Evolutionary conservation across 352 stramenopile species (phyloP).

Genomic region (Phytopythium montanum): DNA sequence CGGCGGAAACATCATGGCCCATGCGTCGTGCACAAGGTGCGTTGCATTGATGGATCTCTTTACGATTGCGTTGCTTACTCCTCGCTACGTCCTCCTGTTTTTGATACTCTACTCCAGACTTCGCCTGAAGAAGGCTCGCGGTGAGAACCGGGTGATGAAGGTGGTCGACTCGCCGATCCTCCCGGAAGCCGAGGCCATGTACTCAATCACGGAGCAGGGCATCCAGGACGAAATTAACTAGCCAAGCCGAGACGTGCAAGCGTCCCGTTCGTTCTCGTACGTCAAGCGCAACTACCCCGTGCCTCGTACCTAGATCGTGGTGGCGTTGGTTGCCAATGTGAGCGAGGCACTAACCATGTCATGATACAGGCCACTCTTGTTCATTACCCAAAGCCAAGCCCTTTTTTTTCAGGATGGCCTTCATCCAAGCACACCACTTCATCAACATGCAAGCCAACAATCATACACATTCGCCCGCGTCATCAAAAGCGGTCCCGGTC

Average conservation of each 20-base stretch:
- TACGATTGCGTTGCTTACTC: not conserved
- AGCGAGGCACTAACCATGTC: not conserved
- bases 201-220: slow-evolving; percentile 95
- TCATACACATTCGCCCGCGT: too few species aligned
- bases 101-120: slow-evolving; percentile 48
- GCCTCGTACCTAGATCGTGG: not conserved
- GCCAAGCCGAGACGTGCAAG: not conserved
- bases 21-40: slow-evolving; percentile 79
- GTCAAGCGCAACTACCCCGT: not conserved
- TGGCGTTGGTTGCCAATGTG: not conserved
- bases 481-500: not conserved
- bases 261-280: not conserved
- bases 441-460: not conserved
- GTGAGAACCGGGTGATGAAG: slow-evolving; percentile 98
- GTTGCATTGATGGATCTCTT: not conserved
- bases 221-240: slow-evolving; percentile 92
- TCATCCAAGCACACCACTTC: not conserved
- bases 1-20: slow-evolving; percentile 89
- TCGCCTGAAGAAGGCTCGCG: slow-evolving; percentile 95
- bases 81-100: not conserved
- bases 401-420: too few species aligned
- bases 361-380: not conserved
- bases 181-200: slow-evolving; percentile 97
- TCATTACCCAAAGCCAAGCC: too few species aligned
- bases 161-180: slow-evolving; percentile 96